A percentile compares a stretch with the other conserved stretches of the same genome.
Evolutionary conservation across 108 stramenopile genomes (phyloP).

Genomic region (Parietichytrium sp.): DNA sequence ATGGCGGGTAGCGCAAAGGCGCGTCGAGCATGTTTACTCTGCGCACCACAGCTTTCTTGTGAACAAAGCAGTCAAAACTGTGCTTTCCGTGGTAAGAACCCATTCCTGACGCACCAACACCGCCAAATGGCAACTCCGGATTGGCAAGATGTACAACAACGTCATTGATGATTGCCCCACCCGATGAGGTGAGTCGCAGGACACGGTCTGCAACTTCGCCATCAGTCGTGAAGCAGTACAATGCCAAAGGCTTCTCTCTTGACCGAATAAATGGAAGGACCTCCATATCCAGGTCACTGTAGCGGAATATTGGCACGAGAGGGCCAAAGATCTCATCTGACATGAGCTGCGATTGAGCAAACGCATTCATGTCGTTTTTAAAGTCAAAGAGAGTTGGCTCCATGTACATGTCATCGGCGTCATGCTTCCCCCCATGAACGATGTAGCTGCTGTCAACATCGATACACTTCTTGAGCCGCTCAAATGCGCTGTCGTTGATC

Average conservation of each 20-base stretch:
- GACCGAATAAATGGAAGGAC: constrained; percentile 19
- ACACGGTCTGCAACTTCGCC: not conserved
- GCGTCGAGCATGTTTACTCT: not conserved
- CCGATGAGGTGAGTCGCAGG: constrained; percentile 37
- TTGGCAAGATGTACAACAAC: constrained; percentile 33
- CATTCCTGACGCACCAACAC: constrained; percentile 50
- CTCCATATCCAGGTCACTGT: constrained; percentile 10
- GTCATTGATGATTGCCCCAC: constrained; percentile 49
- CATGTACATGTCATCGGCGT: constrained; percentile 14
- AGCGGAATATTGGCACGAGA: constrained; percentile 39
- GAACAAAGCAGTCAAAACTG: constrained; percentile 9
- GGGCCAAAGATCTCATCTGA: constrained; percentile 57
- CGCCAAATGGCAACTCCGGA: constrained; percentile 52
- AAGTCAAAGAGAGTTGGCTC: constrained; percentile 43
- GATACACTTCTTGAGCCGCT: not conserved
- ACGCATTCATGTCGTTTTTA: constrained; percentile 10
- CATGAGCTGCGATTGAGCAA: constrained; percentile 34
- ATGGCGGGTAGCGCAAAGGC: constrained; percentile 38
- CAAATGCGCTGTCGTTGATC: not conserved
- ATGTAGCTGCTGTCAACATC: constrained; percentile 34
- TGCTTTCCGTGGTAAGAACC: constrained; percentile 41
- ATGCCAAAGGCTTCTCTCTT: constrained; percentile 48
- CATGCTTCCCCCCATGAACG: constrained; percentile 22
- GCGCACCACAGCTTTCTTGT: constrained; percentile 31
- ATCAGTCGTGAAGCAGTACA: constrained; percentile 45